phyloP scores from a whole-genome alignment of 371 early-diverging fungal genomes.

The Amoeboaphelidium occidentale region DNA sequence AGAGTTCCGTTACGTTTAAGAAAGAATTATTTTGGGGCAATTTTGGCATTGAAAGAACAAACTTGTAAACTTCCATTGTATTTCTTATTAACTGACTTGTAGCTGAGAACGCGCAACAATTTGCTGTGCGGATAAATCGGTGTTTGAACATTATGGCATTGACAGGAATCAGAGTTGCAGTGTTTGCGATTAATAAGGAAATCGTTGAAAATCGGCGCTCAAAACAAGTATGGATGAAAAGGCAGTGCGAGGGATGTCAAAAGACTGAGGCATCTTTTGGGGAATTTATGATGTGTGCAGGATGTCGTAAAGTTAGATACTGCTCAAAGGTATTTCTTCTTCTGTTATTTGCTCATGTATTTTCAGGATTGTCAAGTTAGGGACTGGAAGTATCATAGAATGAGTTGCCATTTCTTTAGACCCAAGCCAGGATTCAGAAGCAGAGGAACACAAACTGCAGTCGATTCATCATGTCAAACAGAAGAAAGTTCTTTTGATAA shows the following conservation, averaged over 20 bases:
- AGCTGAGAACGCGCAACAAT: not conserved
- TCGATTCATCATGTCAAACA: too few relatives aligned
- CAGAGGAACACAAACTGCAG: not conserved
- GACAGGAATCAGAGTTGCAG: not conserved
- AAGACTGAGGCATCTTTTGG: not conserved
- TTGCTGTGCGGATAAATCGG: not conserved
- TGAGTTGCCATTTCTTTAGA: not conserved
- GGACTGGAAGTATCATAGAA: not conserved
- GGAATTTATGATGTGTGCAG: not conserved
- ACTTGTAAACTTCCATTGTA: too few relatives aligned
- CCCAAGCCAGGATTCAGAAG: not conserved
- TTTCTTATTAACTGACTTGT: too few relatives aligned
- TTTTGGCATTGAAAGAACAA: too few relatives aligned
- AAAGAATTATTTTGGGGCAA: too few relatives aligned
- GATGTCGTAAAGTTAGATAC: not conserved
- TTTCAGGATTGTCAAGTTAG: not conserved
- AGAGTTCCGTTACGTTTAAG: too few relatives aligned
- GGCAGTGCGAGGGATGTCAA: not conserved
- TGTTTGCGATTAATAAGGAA: not conserved
- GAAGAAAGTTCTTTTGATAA: too few relatives aligned
- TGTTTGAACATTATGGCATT: not conserved
- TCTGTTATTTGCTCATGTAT: too few relatives aligned
- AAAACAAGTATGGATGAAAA: not conserved
- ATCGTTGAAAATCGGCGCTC: not conserved
- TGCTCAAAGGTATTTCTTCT: too few relatives aligned